Evolutionary conservation across 768 basidiomycete genomes (phyloP), one percentile per base, ranked within the genome.

Genomic region (Pulveroboletus sp.): DNA sequence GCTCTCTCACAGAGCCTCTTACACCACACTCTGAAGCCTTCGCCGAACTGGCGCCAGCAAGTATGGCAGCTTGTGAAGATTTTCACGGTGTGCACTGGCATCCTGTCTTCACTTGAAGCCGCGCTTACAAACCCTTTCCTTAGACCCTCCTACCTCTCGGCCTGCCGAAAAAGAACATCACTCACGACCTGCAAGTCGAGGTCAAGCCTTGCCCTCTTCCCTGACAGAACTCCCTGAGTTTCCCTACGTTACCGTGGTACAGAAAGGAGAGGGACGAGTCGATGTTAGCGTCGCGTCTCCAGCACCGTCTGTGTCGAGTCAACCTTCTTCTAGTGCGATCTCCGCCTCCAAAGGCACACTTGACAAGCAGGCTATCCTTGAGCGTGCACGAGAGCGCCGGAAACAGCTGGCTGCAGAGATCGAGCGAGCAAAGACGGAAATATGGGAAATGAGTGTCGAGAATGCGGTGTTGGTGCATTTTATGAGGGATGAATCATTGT

Each of bases 371-470:
- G 76, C 74, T 10, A 67, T 83, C 18, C 51, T 89, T 30, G 69
- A 63, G 39, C 74, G 75, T 12, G 86, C 85, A 12, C 72, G 68
- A 47, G 78, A 79, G 57, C 73, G 78, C 58, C 76, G 79, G 51
- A 66, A 68, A 47, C 71, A 78, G 56, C 56, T 90, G 33, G 68
- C 69, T 48, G 68, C 67, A 9, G 82, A 85, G 67, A 67, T 89
- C 39, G 75, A 82, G 43, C 71, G 69, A 46, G 78, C 82, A 21
- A 84, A 83, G 60, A 72, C 79, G 27, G 81, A 84, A 59, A 65
- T 89, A 49, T 89, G 88, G 88, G 85, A 87, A 68, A 75, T 76
- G 44, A 82, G 79, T 36, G 74, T 87, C 44, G 86, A 87, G 66
- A 78, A 82, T 58, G 84, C 81, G n/a, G 80, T 76, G 45, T 67